These are phyloP conservation scores for Scedosporium apiospermum DNA, from an alignment of 2,329 filamentous ascomycete genomes.

Conservation along the genomic window DNA sequence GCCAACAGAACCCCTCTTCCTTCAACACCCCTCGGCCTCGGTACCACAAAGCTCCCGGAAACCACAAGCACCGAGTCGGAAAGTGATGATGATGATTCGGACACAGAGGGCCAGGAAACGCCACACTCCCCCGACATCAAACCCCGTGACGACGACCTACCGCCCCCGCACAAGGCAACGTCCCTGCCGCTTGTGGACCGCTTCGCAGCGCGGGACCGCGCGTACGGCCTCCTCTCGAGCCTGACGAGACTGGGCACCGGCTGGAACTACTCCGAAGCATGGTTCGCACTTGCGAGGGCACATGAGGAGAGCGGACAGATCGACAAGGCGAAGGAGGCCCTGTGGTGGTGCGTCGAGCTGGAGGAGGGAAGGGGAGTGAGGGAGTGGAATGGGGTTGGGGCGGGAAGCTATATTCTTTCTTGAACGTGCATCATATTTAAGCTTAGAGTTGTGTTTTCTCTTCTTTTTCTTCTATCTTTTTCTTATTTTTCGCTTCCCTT, in stretches of 20 bases:
- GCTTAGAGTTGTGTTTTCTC: neutral
- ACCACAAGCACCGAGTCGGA: constrained; percentile 9
- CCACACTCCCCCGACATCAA: constrained; percentile 11
- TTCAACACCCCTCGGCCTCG: constrained; percentile 37
- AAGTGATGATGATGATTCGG: constrained; percentile 14
- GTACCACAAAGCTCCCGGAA: constrained; percentile 11
- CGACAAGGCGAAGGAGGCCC: constrained; percentile 80
- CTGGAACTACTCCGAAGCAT: constrained; percentile 90
- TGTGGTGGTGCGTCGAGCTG: constrained; percentile 97
- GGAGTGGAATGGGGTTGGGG: constrained; percentile 63
- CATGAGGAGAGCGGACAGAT: constrained; percentile 80
- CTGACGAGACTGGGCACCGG: constrained; percentile 77
- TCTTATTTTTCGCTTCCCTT: neutral
- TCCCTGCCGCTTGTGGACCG: constrained; percentile 67
- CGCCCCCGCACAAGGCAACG: constrained; percentile 44
- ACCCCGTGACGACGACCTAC: constrained; percentile 26
- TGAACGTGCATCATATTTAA: neutral
- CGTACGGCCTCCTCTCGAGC: constrained; percentile 70
- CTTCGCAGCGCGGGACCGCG: constrained; percentile 82
- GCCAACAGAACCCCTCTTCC: constrained; percentile 22
- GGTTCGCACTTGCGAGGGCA: constrained; percentile 78
- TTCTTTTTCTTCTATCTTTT: neutral
- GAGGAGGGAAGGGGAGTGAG: constrained; percentile 77
- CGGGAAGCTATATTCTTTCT: constrained; percentile 50
- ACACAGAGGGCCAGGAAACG: neutral